Evolutionary conservation across 495 filamentous ascomycete genomes (phyloP).

Genomic region (Aspergillus incahuasiensis): DNA sequence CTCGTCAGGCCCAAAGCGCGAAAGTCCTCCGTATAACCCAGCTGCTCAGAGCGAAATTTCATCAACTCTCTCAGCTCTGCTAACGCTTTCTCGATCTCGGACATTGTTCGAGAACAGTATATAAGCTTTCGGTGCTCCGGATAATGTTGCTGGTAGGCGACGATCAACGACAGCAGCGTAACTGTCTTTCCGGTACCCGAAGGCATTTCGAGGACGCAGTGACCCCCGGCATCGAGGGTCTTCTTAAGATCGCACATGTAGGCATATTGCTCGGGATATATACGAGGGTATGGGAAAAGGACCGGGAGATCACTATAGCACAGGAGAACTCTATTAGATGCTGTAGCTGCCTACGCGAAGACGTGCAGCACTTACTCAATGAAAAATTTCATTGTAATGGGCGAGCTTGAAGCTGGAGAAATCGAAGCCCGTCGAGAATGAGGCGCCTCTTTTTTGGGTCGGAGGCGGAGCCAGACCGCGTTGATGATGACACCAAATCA

Average conservation of each 20-base stretch:
- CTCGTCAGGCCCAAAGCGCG: slow-evolving; percentile 87
- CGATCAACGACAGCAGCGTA: slow-evolving; percentile 88
- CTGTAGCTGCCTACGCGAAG: not conserved
- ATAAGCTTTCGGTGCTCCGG: slow-evolving; percentile 92
- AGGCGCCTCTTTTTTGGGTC: slow-evolving; percentile 4
- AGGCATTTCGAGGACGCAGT: slow-evolving; percentile 99
- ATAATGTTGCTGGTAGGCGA: slow-evolving; percentile 91
- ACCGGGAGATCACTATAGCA: slow-evolving; percentile 74
- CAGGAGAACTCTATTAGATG: slow-evolving; percentile 5
- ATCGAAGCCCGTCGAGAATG: slow-evolving; percentile 12
- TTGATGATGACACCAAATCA: slow-evolving; percentile 35
- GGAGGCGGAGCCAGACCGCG: slow-evolving; percentile 7
- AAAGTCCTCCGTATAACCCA: slow-evolving; percentile 89
- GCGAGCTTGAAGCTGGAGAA: slow-evolving; percentile 21
- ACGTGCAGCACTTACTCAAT: slow-evolving; percentile 63
- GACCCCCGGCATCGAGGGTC: slow-evolving; percentile 89
- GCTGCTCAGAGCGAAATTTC: slow-evolving; percentile 83
- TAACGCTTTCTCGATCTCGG: slow-evolving; percentile 76
- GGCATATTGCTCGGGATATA: slow-evolving; percentile 98
- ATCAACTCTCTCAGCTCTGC: slow-evolving; percentile 88
- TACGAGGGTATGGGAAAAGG: slow-evolving; percentile 93
- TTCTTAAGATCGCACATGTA: slow-evolving; percentile 99
- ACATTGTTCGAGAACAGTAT: slow-evolving; percentile 87
- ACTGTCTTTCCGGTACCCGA: slow-evolving; percentile 99
- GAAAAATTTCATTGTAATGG: slow-evolving; percentile 84